Percentiles rank a stretch among this genome's conserved stretches.
Evolutionary conservation across 768 basidiomycete genomes (phyloP).

Genomic region (Pleurotus ostreatus): DNA sequence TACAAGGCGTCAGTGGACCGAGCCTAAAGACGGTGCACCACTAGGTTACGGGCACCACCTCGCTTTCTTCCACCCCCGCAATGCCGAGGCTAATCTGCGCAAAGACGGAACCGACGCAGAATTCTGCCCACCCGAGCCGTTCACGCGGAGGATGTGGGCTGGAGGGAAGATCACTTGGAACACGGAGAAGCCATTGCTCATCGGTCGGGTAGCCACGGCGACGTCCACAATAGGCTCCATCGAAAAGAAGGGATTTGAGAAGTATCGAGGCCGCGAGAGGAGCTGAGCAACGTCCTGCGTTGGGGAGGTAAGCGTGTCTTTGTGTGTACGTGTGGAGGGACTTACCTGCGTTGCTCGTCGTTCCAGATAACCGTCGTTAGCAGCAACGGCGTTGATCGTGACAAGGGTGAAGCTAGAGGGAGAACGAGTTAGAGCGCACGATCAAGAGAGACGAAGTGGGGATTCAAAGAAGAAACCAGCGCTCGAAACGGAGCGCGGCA

Average conservation of each 20-base stretch:
- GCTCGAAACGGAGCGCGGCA: too few species aligned
- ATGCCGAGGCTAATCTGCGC: constrained; percentile 51
- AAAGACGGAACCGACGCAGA: constrained; percentile 71
- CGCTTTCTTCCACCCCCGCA: constrained; percentile 68
- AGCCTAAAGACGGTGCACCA: constrained; percentile 31
- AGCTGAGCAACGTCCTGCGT: too few species aligned
- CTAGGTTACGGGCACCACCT: constrained; percentile 67
- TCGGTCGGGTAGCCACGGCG: constrained; percentile 51
- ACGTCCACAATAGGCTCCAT: constrained; percentile 45
- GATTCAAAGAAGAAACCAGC: too few species aligned
- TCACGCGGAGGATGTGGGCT: constrained; percentile 81
- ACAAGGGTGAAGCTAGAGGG: too few species aligned
- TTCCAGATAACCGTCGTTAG: too few species aligned
- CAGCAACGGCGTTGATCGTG: too few species aligned
- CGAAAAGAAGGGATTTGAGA: constrained; percentile 64
- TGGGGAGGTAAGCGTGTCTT: too few species aligned
- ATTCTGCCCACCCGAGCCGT: constrained; percentile 69
- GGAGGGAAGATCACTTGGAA: constrained; percentile 68
- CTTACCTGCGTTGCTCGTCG: too few species aligned
- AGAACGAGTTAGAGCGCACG: too few species aligned
- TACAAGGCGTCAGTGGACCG: constrained; percentile 33
- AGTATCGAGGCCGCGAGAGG: constrained; percentile 4
- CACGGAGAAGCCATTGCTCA: constrained; percentile 36
- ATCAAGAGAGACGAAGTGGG: too few species aligned
- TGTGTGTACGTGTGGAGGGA: too few species aligned